phyloP scores from a whole-genome alignment of 2,329 filamentous ascomycete genomes.

The Colletotrichum orchidophilum region DNA sequence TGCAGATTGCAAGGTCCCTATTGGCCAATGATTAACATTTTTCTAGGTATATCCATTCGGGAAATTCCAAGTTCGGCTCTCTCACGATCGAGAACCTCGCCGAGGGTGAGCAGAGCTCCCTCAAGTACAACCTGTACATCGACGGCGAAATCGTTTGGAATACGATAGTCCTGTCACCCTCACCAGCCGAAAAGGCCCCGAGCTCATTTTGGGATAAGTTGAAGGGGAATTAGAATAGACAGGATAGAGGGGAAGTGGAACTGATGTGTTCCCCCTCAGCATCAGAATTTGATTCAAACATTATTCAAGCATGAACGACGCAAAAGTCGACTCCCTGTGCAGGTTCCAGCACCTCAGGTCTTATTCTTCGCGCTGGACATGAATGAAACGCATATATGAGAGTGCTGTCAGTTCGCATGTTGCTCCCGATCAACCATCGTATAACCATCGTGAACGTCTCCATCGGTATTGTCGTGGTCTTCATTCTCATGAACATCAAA shows the following conservation, averaged over 20 bases:
- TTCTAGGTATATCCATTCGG: conserved; percentile 78
- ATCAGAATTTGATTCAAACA: background rate
- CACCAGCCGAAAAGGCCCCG: conserved; percentile 43
- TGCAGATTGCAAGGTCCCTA: conserved; percentile 35
- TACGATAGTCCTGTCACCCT: conserved; percentile 61
- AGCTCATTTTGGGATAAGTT: conserved; percentile 59
- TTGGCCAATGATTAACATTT: conserved; percentile 35
- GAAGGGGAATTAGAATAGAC: conserved; percentile 35
- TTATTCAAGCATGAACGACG: background rate
- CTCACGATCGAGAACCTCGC: conserved; percentile 79
- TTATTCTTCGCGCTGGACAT: background rate
- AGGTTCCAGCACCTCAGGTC: too few relatives aligned
- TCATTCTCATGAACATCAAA: background rate
- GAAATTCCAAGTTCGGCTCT: conserved; percentile 88
- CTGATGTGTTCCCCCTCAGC: background rate
- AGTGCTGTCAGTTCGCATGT: too few relatives aligned
- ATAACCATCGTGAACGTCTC: too few relatives aligned
- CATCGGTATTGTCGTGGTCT: background rate
- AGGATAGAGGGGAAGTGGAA: background rate
- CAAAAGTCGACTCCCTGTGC: too few relatives aligned
- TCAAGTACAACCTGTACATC: conserved; percentile 85
- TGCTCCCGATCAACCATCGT: background rate
- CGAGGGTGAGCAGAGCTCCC: conserved; percentile 72
- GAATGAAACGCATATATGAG: background rate
- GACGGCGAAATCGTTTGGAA: conserved; percentile 85